Base-by-base conservation (phyloP, 345 rosid genomes). In the Melastoma malabathricum region DNA sequence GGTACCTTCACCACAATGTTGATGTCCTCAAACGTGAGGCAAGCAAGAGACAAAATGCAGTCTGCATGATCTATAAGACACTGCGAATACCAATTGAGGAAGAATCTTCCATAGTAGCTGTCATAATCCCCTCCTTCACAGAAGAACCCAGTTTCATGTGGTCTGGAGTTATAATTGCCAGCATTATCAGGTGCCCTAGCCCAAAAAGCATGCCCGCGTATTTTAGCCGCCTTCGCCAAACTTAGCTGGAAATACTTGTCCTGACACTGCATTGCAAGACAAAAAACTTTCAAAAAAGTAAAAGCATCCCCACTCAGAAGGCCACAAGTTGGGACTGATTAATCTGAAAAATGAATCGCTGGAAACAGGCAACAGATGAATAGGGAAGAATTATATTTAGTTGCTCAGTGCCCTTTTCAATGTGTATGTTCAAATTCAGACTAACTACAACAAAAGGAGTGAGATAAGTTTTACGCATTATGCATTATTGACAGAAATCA, bases 111-210 rank as follows among this genome's bases (percentile, higher is more conserved):
- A 2, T 88, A 83, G 72, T 84, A 81, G 70, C 95, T 75, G 64
- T 85, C 97, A 23, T 88, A 93, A 23, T 88, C 95, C 59, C 97
- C 99, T 61, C 94, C 97, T 57, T 88, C 97, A 45, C 94, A 77
- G 50, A 93, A 93, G 64, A 88, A 93, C 12, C 95, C 78, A 60
- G 94, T 83, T 65, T 81, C 90, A 52, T 88, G 94, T 46, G 99
- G 97, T 48, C 52, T 67, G 43, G 88, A 75, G 61, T 81, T 88
- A 68, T 88, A 93, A 55, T 80, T 70, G 51, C 80, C 94, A 2
- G 88, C 78, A 78, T 88, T 83, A 48, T 81, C 90, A 54, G 99
- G 95, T 59, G 76, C 94, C 54, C 59, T 73, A 13, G 70, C 94
- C 97, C 95, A 88, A 69, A 88, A 83, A 81, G 57, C 67, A 93